phyloP scores from a whole-genome alignment of 169 alveolate genomes.

The Eimeria tenella region DNA sequence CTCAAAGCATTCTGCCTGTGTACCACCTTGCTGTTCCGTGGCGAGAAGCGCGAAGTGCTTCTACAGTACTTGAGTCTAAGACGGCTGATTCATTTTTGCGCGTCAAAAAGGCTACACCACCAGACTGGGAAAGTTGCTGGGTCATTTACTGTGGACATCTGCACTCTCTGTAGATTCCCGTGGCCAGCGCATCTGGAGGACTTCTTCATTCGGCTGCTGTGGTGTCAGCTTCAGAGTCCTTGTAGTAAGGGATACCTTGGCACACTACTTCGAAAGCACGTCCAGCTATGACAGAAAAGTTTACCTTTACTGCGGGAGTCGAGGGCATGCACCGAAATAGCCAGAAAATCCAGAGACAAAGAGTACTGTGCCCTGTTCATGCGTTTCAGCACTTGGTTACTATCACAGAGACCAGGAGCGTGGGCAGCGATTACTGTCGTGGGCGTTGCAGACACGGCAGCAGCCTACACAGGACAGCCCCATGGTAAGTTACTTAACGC shows the following conservation, averaged over 20 bases:
- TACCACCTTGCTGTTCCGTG: neutral
- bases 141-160: neutral
- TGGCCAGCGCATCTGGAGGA: conserved; percentile 64
- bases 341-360: no score
- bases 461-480: conserved; percentile 54
- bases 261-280: no score
- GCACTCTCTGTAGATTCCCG: conserved; percentile 28
- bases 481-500: conserved; percentile 38
- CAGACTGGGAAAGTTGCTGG: no score
- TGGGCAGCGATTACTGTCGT: conserved; percentile 68
- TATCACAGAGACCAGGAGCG: neutral
- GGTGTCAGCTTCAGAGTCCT: conserved; percentile 32
- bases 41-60: neutral
- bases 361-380: neutral
- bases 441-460: conserved; percentile 63
- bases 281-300: no score
- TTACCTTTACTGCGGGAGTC: no score
- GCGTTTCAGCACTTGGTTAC: conserved; percentile 43
- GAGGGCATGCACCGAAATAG: no score
- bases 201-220: conserved; percentile 57
- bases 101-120: no score
- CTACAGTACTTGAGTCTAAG: neutral
- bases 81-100: no score
- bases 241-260: conserved; percentile 7
- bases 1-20: neutral